Evolutionary conservation across 257 asterid genomes (phyloP), one percentile per base, ranked within the genome.

Genomic region (Scutellaria baicalensis): DNA sequence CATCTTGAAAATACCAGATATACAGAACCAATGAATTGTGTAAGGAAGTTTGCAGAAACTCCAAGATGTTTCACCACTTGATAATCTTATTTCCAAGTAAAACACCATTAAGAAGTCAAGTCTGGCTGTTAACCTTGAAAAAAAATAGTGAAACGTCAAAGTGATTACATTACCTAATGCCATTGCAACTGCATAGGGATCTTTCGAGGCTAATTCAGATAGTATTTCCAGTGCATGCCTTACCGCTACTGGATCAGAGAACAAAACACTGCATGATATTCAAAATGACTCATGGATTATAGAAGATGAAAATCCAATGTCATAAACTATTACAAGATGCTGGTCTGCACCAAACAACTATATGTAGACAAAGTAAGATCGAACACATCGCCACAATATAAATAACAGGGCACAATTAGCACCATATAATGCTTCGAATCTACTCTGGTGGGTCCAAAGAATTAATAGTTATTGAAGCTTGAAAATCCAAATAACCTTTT

Each of bases 171-270:
- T 94, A 94, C 99, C 97, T 78, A 94, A 80, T 45, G 95, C 90
- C 95, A 86, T 89, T 9, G 97, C 96, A 71, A 86, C 97, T 50
- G 97, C 95, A 78, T 91, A 89, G 10, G 97, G 95, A 82, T 94
- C 99, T 78, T 83, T 86, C 65, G 87, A 40, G 50, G 96, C 97
- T 70, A 94, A 83, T 70, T 91, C 96, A 59, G 93, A 82, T 49
- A 94, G 90, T 84, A 89, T 85, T 83, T 94, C 99, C 79, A 94
- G 81, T 44, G 97, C 86, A 86, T 89, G 96, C 73, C 99, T 83
- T 71, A 94, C 96, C 52, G 99, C 97, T 51, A 94, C 95, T 50
- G 97, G 97, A 75, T 94, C 99, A 51, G 97, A 80, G 84, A 94
- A 94, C 68, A 87, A 79, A 80, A 94, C 81, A 74, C 99, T 94